Evolutionary conservation across 2,329 filamentous ascomycete genomes (phyloP), one percentile per base, ranked within the genome.

Genomic region (Cordyceps farinosa): DNA sequence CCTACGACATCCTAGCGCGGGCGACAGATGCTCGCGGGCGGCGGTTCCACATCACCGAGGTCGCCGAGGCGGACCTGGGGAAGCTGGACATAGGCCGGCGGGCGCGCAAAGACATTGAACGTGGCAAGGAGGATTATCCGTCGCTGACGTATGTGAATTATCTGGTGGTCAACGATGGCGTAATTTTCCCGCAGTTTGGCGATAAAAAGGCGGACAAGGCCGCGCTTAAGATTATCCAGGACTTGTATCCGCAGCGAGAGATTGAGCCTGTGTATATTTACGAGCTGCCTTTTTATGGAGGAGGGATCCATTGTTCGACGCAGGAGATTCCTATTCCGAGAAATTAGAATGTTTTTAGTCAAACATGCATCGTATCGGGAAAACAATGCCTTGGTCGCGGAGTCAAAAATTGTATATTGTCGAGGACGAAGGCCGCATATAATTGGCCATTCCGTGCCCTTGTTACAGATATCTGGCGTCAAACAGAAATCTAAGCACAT

Each of bases 101-200:
- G 11, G 15, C 17, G 13, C 48, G 65, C 32, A 59, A 56, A 29
- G 50, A 42, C 8, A 30, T 61, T n/a, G 48, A 65, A 51, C 51
- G 40, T 30, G 56, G 22, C 15, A 47, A 53, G 17, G 42, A 57
- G n/a, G 48, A 62, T 10, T 55, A 50, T 15, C 65, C 66, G 6
- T 64, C 65, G 52, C 62, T 65, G 32, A 69, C 64, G 36, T 69
- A 74, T 27, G 67, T 66, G 58, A 73, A 73, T 47, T 71, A 68
- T 47, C 58, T 72, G 17, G 30, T 73, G 1, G 70, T 72, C n/a
- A 71, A 72, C 27, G 70, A 66, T 5, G 72, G 70, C 0, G 27
- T 74, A 8, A 69, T 74, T 2, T 62, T 74, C 22, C 70, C 72
- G 5, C 66, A 67, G 15, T 74, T 74, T 59, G 69, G 70, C 7